Percentiles rank a stretch among this genome's conserved stretches.
These are phyloP conservation scores for Datura wrightii DNA, from an alignment of 257 asterid genomes.

Conservation along the genomic window DNA sequence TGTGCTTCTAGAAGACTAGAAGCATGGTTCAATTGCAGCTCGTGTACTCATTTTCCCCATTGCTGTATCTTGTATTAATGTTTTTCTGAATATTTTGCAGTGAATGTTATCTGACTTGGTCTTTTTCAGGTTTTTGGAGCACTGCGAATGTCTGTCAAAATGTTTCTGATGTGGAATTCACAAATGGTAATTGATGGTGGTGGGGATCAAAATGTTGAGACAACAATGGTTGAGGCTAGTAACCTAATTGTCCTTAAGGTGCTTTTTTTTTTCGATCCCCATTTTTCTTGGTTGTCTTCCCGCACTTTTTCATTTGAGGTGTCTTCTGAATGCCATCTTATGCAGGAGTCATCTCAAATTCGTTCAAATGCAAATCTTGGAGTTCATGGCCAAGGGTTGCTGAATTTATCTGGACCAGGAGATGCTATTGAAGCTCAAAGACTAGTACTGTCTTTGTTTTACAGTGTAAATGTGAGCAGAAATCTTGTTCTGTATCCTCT, in stretches of 20 bases:
- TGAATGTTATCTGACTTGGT: conserved; percentile 32
- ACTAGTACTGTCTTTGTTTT: conserved; percentile 85
- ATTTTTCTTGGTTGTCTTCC: conserved; percentile 22
- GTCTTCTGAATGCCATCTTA: conserved; percentile 9
- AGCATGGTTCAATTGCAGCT: not conserved
- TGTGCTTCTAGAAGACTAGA: conserved; percentile 19
- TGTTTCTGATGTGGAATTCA: conserved; percentile 98
- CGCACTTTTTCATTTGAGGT: conserved; percentile 25
- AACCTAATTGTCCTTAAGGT: conserved; percentile 97
- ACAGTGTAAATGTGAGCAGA: conserved; percentile 81
- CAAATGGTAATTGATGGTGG: conserved; percentile 94
- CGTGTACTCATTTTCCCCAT: conserved; percentile 1
- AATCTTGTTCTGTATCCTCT: not conserved
- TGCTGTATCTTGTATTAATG: not conserved
- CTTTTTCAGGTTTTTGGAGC: conserved; percentile 92
- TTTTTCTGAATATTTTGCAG: conserved; percentile 12
- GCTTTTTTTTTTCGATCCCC: conserved; percentile 35
- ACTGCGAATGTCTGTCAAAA: conserved; percentile 97
- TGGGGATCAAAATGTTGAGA: conserved; percentile 96
- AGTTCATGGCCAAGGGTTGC: conserved; percentile 93
- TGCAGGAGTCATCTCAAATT: conserved; percentile 80
- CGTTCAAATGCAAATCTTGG: conserved; percentile 97
- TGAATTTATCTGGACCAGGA: conserved; percentile 95
- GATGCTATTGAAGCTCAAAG: conserved; percentile 95
- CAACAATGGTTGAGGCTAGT: conserved; percentile 96